A percentile compares a stretch with the other conserved stretches of the same genome.
Evolutionary conservation across 495 filamentous ascomycete species (phyloP).

Genomic region (Lasiosphaeriaceae sp.): DNA sequence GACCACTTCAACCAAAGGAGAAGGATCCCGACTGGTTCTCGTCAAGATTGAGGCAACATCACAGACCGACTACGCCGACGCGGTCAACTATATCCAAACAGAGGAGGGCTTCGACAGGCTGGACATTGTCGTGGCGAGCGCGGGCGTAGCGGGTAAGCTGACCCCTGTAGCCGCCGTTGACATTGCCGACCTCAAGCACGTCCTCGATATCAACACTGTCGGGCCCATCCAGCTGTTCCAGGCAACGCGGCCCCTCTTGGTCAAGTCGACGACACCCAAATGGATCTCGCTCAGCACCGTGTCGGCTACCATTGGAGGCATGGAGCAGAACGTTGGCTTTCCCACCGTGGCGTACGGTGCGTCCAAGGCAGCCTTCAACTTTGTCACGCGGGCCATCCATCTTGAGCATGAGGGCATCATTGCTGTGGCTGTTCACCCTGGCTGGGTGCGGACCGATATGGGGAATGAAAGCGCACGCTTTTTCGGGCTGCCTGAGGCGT

Average conservation of each 20-base stretch:
- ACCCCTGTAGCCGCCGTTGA: slow-evolving; percentile 6
- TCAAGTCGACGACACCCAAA: no score
- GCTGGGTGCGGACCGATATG: background rate
- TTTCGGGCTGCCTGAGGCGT: no score
- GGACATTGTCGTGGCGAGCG: slow-evolving; percentile 25
- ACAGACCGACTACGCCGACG: slow-evolving; percentile 6
- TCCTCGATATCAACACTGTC: slow-evolving; percentile 16
- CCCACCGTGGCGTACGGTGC: no score
- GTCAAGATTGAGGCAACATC: slow-evolving; percentile 14
- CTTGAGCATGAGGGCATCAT: background rate
- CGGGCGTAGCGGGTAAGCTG: slow-evolving; percentile 1
- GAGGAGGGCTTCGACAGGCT: slow-evolving; percentile 12
- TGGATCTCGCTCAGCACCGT: no score
- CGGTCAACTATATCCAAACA: slow-evolving; percentile 8
- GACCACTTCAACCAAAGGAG: background rate
- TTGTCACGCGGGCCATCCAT: no score
- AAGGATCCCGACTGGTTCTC: slow-evolving; percentile 17
- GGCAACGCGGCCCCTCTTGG: no score
- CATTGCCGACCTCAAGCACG: background rate
- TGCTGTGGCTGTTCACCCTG: background rate
- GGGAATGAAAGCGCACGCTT: no score
- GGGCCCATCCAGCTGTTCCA: slow-evolving; percentile 17
- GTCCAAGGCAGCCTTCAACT: no score
- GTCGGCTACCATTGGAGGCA: no score
- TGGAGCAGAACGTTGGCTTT: no score